Evolutionary conservation across 352 stramenopile species (phyloP), one percentile per base, ranked within the genome.

Genomic region (Pythium graminicola): DNA sequence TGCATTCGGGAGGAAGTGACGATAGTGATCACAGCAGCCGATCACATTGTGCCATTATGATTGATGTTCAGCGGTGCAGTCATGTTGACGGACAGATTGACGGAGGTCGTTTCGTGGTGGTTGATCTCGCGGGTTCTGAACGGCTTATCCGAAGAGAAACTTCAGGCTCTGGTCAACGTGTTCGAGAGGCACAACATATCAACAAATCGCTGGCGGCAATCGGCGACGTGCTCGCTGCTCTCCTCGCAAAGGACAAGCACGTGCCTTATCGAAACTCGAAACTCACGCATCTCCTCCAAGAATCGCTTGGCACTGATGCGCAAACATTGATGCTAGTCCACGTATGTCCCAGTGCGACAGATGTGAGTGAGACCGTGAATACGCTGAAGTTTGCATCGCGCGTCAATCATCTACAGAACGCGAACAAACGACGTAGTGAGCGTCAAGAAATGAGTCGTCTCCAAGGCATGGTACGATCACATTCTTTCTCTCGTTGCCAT

Each of bases 181-280:
- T 67, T 92, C 0, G 69, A 70, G 84, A 94, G 64, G 83, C 84
- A 0, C 72, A 77, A 24, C 76, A 90, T 45, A 94, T 94, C 45
- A 94, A 94, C 65, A 91, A 89, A 44, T 93, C 83, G 39, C 73
- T 99, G 0, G 93, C 79, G 27, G 89, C 86, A 7, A 77, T 99
- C 0, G 92, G 85, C 6, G 93, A 98, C 70, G 85, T 96, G 16
- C 95, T 97, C 79, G 82, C 95, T 44, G 88, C 88, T 1, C 63
- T 97, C 24, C 86, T 94, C 59, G 89, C 88, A 55, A 97, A 97
- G 69, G 69, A 85, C 35, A 59, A 69, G 23, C 93, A 98, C 64
- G 85, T 99, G 28, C 95, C 95, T 33, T 99, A 98, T 59, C 78
- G 95, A 64, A 98, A 99, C 69, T 98, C 87, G 5, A 99, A 99